A percentile compares a stretch with the other conserved stretches of the same genome.
Evolutionary conservation across 768 basidiomycete species (phyloP).

Genomic region (Amanita jacksonii): DNA sequence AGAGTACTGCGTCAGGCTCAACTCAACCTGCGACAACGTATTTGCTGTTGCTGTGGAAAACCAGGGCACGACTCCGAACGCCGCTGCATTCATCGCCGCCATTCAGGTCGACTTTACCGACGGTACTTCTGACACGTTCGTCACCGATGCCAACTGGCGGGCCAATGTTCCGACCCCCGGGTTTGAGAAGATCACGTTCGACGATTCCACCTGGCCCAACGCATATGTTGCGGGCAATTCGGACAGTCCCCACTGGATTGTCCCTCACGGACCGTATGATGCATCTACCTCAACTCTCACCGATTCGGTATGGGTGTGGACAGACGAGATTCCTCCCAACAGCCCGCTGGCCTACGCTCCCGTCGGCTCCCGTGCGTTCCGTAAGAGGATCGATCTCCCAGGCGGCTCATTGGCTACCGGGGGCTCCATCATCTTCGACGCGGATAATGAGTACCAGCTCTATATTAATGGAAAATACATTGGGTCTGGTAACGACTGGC

Average conservation of each 20-base stretch:
- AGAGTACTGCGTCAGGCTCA: conserved; percentile 22
- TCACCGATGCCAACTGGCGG: conserved; percentile 24
- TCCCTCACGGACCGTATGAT: conserved; percentile 10
- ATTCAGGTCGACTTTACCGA: conserved; percentile 24
- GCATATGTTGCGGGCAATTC: conserved; percentile 17
- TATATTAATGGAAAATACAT: too few species aligned
- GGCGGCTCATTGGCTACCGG: too few species aligned
- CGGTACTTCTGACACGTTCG: conserved; percentile 20
- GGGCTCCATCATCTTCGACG: too few species aligned
- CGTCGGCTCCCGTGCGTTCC: too few species aligned
- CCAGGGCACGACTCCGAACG: conserved; percentile 9
- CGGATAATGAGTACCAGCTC: too few species aligned
- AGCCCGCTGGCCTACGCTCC: too few species aligned
- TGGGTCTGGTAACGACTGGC: too few species aligned
- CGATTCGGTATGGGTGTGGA: conserved; percentile 23
- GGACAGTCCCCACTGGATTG: conserved; percentile 2
- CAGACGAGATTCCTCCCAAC: conserved; percentile 15
- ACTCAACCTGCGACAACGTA: conserved; percentile 18
- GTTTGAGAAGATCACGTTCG: conserved; percentile 18
- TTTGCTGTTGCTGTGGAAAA: conserved; percentile 22
- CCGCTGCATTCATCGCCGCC: conserved; percentile 21
- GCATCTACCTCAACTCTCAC: conserved; percentile 17
- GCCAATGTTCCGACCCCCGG: conserved; percentile 16
- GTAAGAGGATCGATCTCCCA: too few species aligned
- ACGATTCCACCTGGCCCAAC: conserved; percentile 22